Conservation (phyloP, 163 green algal genomes). For the Scenedesmus sp. region DNA sequence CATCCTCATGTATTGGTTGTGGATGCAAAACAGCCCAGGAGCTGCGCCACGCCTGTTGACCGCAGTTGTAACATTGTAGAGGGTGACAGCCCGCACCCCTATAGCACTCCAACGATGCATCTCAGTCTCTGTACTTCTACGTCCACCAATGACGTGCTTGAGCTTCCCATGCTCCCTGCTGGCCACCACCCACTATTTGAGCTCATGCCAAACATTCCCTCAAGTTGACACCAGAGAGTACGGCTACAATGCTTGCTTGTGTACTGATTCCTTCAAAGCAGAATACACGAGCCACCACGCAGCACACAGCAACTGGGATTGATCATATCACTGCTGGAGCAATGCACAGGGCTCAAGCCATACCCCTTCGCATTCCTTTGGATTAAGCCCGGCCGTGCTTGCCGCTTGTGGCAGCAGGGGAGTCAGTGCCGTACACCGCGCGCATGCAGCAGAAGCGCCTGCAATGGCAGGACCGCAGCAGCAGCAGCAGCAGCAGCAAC, state of each 20-base stretch:
- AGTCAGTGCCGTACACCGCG: background rate
- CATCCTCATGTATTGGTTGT: background rate
- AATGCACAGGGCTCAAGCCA: too few species aligned
- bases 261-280: too few species aligned
- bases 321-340: too few species aligned
- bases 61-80: background rate
- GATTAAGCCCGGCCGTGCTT: too few species aligned
- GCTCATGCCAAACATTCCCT: background rate
- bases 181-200: background rate
- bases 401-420: background rate
- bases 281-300: too few species aligned
- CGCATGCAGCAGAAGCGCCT: background rate
- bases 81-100: background rate
- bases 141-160: background rate
- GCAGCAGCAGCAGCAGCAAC: conserved; percentile 4
- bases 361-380: too few species aligned
- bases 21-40: background rate
- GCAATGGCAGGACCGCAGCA: background rate
- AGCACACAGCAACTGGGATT: too few species aligned
- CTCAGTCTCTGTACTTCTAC: background rate
- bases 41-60: background rate
- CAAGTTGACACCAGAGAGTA: too few species aligned
- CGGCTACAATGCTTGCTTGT: too few species aligned
- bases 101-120: background rate
- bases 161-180: background rate